A percentile compares a stretch with the other conserved stretches of the same genome.
Conservation (phyloP, 2,329 filamentous ascomycete genomes). For the Rutstroemia sp. region DNA sequence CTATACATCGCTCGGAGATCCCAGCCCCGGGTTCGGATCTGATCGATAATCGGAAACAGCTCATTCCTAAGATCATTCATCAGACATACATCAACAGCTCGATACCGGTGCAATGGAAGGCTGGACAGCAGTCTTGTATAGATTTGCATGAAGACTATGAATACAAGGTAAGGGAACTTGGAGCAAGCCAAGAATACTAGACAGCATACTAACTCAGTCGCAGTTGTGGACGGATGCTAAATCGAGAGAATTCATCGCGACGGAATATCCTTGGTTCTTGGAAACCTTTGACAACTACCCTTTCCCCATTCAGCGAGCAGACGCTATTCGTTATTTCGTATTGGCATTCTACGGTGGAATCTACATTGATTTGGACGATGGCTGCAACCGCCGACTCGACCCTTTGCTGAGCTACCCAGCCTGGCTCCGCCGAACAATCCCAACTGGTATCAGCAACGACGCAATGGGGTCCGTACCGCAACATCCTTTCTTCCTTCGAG, state of each 20-base stretch:
- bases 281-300: slow-evolving; percentile 66
- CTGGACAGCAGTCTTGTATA: slow-evolving; percentile 60
- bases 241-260: slow-evolving; percentile 62
- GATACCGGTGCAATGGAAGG: slow-evolving; percentile 58
- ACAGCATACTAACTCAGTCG: slow-evolving; percentile 1
- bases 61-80: slow-evolving; percentile 72
- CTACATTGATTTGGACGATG: slow-evolving; percentile 67
- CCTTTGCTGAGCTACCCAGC: slow-evolving; percentile 61
- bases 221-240: slow-evolving; percentile 71
- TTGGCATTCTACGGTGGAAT: slow-evolving; percentile 71
- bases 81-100: slow-evolving; percentile 67
- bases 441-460: slow-evolving; percentile 76
- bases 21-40: slow-evolving; percentile 55
- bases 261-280: slow-evolving; percentile 72
- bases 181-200: not conserved
- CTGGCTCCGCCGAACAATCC: slow-evolving; percentile 63
- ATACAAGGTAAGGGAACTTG: slow-evolving; percentile 49
- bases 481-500: slow-evolving; percentile 67
- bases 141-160: slow-evolving; percentile 65
- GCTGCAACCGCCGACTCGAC: slow-evolving; percentile 37
- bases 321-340: slow-evolving; percentile 74
- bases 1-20: slow-evolving; percentile 58
- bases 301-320: slow-evolving; percentile 70
- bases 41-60: slow-evolving; percentile 45
- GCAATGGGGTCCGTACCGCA: slow-evolving; percentile 66